A percentile compares a stretch with the other conserved stretches of the same genome.
phyloP scores from a whole-genome alignment of 352 stramenopile species.

The Phytophthora parvispora region DNA sequence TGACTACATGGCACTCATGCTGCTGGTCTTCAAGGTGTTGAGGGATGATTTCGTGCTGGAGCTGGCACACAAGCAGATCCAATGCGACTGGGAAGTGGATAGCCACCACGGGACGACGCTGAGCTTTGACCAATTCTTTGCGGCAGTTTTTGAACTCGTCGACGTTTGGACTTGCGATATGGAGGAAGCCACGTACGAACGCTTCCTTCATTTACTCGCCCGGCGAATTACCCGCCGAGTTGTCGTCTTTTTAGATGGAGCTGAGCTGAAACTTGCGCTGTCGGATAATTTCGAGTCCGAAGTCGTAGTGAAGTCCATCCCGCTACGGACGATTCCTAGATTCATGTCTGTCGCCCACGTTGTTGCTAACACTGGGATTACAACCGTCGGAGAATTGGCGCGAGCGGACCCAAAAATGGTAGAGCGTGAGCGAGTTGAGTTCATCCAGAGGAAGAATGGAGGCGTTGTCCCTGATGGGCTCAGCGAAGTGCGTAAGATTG shows the following conservation, averaged over 20 bases:
- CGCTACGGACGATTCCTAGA: conserved; percentile 70
- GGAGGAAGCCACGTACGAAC: conserved; percentile 68
- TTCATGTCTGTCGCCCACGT: conserved; percentile 72
- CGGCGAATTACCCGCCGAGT: conserved; percentile 75
- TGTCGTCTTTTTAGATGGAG: conserved; percentile 76
- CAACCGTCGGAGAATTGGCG: conserved; percentile 75
- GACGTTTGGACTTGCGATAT: conserved; percentile 88
- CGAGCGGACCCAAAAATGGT: conserved; percentile 60
- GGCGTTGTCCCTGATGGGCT: conserved; percentile 2
- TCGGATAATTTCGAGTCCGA: conserved; percentile 82
- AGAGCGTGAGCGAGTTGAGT: conserved; percentile 59
- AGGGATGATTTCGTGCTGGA: conserved; percentile 76
- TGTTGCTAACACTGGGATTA: conserved; percentile 57
- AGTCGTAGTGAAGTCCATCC: conserved; percentile 82
- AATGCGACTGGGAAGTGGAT: conserved; percentile 85
- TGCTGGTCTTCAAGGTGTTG: conserved; percentile 85
- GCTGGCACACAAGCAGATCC: conserved; percentile 66
- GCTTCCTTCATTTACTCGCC: conserved; percentile 74
- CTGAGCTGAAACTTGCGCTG: conserved; percentile 74
- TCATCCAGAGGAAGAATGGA: conserved; percentile 53
- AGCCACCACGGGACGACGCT: conserved; percentile 67
- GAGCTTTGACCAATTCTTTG: conserved; percentile 73
- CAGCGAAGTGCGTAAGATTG: conserved; percentile 59
- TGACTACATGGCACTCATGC: conserved; percentile 80
- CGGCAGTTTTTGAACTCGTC: conserved; percentile 80